Percentiles rank a stretch among this genome's conserved stretches.
Evolutionary conservation across 2,329 filamentous ascomycete species (phyloP).

Genomic region (Cladophialophora psammophila): DNA sequence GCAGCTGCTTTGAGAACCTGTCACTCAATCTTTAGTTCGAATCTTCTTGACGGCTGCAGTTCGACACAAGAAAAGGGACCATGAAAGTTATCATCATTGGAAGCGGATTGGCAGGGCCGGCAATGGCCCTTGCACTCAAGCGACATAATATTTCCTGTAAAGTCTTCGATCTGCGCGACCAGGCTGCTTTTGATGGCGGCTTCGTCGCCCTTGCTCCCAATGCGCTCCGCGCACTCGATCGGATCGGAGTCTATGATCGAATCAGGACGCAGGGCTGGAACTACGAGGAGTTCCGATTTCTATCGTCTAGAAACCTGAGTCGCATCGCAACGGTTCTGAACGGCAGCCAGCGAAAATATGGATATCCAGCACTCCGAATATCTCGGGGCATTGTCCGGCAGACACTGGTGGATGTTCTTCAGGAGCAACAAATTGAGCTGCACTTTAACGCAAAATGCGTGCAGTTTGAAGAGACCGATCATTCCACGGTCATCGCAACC

Average conservation of each 20-base stretch:
- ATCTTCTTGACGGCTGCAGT: background rate
- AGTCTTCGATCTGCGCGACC: constrained; percentile 60
- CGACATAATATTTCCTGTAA: constrained; percentile 57
- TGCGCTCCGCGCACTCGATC: constrained; percentile 61
- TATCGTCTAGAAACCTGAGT: constrained; percentile 45
- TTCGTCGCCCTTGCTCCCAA: constrained; percentile 67
- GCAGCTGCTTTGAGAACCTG: background rate
- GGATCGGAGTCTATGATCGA: constrained; percentile 56
- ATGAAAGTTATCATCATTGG: constrained; percentile 33
- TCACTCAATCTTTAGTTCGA: background rate
- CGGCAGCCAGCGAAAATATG: constrained; percentile 44
- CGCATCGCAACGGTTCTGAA: constrained; percentile 30
- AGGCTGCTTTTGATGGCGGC: constrained; percentile 59
- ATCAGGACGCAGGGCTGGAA: constrained; percentile 57
- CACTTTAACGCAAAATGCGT: constrained; percentile 29
- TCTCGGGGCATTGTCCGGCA: constrained; percentile 30
- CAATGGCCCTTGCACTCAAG: constrained; percentile 63
- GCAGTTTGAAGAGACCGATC: constrained; percentile 26
- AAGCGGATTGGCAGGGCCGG: constrained; percentile 43
- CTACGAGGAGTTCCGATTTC: constrained; percentile 59
- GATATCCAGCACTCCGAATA: constrained; percentile 41
- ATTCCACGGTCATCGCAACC: constrained; percentile 22
- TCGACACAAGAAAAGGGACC: background rate
- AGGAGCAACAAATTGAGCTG: constrained; percentile 29
- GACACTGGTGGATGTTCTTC: constrained; percentile 25